Conservation (phyloP, 2,329 filamentous ascomycete genomes). For the Alternaria conjuncta region DNA sequence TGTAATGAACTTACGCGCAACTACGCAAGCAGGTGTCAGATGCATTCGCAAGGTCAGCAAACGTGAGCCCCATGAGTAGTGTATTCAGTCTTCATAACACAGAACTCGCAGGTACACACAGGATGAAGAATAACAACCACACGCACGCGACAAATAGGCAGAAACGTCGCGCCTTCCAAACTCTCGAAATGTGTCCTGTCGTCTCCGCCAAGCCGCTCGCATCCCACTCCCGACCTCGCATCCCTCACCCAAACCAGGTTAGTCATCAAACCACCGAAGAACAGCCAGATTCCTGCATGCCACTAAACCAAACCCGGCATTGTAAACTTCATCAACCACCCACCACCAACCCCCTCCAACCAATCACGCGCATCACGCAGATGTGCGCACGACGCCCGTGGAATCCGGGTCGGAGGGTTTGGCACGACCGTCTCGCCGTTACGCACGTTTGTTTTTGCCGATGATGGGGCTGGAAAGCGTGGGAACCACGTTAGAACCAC, state of each 20-base stretch:
- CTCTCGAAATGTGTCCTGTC: background rate
- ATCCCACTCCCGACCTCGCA: background rate
- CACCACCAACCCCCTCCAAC: background rate
- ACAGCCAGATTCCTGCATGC: slow-evolving; percentile 12
- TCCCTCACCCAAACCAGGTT: background rate
- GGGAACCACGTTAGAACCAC: background rate
- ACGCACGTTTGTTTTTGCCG: slow-evolving; percentile 2
- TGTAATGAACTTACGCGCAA: background rate
- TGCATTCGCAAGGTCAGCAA: background rate
- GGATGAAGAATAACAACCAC: background rate
- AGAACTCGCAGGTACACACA: background rate
- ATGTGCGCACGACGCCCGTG: background rate
- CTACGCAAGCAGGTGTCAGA: background rate
- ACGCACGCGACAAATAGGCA: background rate
- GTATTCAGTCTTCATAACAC: background rate
- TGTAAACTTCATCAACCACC: slow-evolving; percentile 19
- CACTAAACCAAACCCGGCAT: slow-evolving; percentile 15
- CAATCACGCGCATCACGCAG: background rate
- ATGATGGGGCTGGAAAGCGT: slow-evolving; percentile 1
- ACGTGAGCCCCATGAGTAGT: background rate
- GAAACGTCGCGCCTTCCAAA: background rate
- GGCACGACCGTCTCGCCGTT: slow-evolving; percentile 2
- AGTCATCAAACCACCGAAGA: slow-evolving; percentile 5
- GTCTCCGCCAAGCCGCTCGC: background rate
- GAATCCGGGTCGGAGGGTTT: slow-evolving; percentile 3